Evolutionary conservation across 140 eudicot genomes (phyloP), one percentile per base, ranked within the genome.

Genomic region (Stevia rebaudiana): DNA sequence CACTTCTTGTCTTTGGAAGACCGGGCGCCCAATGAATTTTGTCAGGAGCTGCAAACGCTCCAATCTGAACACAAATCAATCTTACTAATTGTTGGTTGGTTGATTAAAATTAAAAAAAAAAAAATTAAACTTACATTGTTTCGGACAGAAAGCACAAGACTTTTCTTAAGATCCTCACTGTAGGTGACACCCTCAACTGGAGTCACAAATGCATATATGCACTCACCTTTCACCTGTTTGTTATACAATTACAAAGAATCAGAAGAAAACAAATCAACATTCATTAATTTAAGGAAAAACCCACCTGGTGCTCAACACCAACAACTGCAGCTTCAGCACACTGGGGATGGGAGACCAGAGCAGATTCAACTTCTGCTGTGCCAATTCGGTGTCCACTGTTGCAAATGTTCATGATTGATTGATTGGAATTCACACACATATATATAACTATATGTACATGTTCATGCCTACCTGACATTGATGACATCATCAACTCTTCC

Each of bases 321-420:
- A 94, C 99, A 6, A 94, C 99, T 57, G 99, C 99, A 28, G 99
- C 97, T 81, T 94, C 99, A 56, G 95, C 86, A 67, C 99, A 94
- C 35, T 85, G 87, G 12, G 99, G 97, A 73, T 94, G 95, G 23
- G 86, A 88, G 78, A 85, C 99, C 50, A 94, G 76, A 51, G 99
- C 99, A 13, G 99, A 94, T 80, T 94, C 99, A 68, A 94, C 97
- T 78, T 94, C 99, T 37, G 99, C 95, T 16, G 99, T 88, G 65
- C 99, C 97, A 79, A 94, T 88, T 9, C 97, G 97, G 70, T 94
- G 99, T 48, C 99, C 99, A 74, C 99, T 94, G 79, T 40, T 59
- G n/a, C n/a, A n/a, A n/a, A n/a, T n/a, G n/a, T n/a, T n/a, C n/a
- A n/a, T n/a, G n/a, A n/a, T n/a, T n/a, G n/a, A n/a, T n/a, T n/a